phyloP scores from a whole-genome alignment of 208 protist species.

The Lotmaria passim region DNA sequence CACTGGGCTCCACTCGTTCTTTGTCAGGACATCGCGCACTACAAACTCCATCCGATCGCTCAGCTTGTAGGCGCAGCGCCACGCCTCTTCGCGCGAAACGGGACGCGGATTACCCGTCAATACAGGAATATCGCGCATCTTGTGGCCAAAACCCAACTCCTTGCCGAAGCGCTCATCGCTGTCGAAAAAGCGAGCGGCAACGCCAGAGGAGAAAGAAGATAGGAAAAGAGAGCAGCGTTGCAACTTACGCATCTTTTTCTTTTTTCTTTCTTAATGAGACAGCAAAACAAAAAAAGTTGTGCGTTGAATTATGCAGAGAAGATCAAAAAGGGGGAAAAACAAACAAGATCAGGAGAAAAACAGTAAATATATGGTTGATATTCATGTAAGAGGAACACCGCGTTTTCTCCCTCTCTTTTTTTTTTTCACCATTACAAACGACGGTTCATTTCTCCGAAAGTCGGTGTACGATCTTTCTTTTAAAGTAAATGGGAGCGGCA shows the following conservation, averaged over 20 bases:
- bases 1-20: slow-evolving; percentile 59
- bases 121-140: slow-evolving; percentile 88
- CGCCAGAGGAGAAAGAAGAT: too few relatives aligned
- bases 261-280: background rate
- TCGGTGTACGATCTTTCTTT: too few relatives aligned
- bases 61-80: slow-evolving; percentile 84
- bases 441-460: too few relatives aligned
- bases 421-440: too few relatives aligned
- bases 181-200: slow-evolving; percentile 54
- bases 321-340: background rate
- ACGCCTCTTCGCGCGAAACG: slow-evolving; percentile 76
- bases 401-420: too few relatives aligned
- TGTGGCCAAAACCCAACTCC: slow-evolving; percentile 84
- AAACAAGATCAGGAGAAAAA: too few relatives aligned
- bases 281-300: too few relatives aligned
- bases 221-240: slow-evolving; percentile 19
- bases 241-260: slow-evolving; percentile 15
- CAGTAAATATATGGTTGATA: too few relatives aligned
- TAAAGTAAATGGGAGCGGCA: too few relatives aligned
- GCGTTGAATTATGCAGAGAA: background rate
- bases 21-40: slow-evolving; percentile 68
- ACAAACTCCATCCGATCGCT: slow-evolving; percentile 88
- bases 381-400: too few relatives aligned
- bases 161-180: slow-evolving; percentile 72
- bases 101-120: slow-evolving; percentile 86